Evolutionary conservation across 352 stramenopile genomes (phyloP).

Genomic region (Phytophthora podocarpi): DNA sequence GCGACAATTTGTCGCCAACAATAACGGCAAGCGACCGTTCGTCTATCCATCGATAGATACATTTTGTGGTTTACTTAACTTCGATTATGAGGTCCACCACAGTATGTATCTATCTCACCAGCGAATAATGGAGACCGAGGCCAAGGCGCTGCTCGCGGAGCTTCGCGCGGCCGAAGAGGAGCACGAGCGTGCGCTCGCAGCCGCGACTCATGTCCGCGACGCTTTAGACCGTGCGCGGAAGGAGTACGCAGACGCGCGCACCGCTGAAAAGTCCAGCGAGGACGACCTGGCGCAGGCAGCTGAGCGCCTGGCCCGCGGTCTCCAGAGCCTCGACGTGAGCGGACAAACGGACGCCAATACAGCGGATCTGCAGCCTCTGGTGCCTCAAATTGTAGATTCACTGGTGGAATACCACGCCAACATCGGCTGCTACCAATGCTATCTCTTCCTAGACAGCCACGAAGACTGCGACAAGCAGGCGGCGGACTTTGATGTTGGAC

Average conservation of each 20-base stretch:
- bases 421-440: constrained; percentile 85
- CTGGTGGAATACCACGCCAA: constrained; percentile 83
- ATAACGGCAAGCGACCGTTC: neutral
- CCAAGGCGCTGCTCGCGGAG: constrained; percentile 36
- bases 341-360: neutral
- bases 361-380: neutral
- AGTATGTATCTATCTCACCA: constrained; percentile 8
- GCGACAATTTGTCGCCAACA: too few relatives aligned
- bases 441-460: constrained; percentile 39
- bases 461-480: constrained; percentile 3
- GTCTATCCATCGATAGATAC: neutral
- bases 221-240: constrained; percentile 28
- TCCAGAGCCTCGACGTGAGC: constrained; percentile 32
- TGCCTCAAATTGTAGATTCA: constrained; percentile 33
- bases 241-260: constrained; percentile 38
- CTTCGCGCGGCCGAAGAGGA: constrained; percentile 43
- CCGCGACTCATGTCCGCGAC: constrained; percentile 17
- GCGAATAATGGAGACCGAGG: constrained; percentile 23
- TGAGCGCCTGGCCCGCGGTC: constrained; percentile 24
- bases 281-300: constrained; percentile 38
- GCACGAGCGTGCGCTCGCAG: constrained; percentile 42
- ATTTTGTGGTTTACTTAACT: neutral
- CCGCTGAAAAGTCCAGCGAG: constrained; percentile 30
- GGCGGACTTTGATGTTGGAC: constrained; percentile 21
- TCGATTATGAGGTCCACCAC: too few relatives aligned